Conservation (phyloP, 1,284 basidiomycete genomes). For the Neonothopanus nambi region DNA sequence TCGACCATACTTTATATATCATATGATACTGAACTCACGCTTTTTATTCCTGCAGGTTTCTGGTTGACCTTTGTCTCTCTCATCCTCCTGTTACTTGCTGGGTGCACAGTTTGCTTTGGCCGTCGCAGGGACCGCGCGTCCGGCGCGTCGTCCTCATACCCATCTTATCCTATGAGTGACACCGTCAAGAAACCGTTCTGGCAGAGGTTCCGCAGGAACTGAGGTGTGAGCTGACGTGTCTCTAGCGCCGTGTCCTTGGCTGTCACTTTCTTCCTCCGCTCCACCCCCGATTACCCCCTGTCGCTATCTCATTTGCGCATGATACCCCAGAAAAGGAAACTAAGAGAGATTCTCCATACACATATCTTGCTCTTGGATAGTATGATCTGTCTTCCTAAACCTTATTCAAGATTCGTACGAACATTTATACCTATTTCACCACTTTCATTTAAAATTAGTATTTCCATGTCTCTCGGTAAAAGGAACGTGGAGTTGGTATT, state of each 20-base stretch:
- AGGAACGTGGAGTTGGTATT: too few relatives aligned
- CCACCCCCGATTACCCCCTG: too few relatives aligned
- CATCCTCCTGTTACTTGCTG: conserved; percentile 61
- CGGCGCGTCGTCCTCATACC: conserved; percentile 30
- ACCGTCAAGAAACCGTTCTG: conserved; percentile 15
- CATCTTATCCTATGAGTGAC: conserved; percentile 25
- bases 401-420: too few relatives aligned
- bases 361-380: too few relatives aligned
- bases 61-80: conserved; percentile 75
- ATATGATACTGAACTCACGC: conserved; percentile 7
- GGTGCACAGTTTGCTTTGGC: conserved; percentile 70
- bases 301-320: too few relatives aligned
- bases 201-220: conserved; percentile 19
- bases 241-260: background rate
- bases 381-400: too few relatives aligned
- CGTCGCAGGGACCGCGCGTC: conserved; percentile 53
- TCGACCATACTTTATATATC: conserved; percentile 20
- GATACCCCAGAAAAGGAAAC: too few relatives aligned
- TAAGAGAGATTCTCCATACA: too few relatives aligned
- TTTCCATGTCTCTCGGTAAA: too few relatives aligned
- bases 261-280: too few relatives aligned
- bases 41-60: conserved; percentile 47
- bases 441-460: too few relatives aligned
- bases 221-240: background rate
- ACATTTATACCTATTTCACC: too few relatives aligned